A percentile compares a stretch with the other conserved stretches of the same genome.
phyloP scores from a whole-genome alignment of 306 rosid species.

The Lupinus albus region DNA sequence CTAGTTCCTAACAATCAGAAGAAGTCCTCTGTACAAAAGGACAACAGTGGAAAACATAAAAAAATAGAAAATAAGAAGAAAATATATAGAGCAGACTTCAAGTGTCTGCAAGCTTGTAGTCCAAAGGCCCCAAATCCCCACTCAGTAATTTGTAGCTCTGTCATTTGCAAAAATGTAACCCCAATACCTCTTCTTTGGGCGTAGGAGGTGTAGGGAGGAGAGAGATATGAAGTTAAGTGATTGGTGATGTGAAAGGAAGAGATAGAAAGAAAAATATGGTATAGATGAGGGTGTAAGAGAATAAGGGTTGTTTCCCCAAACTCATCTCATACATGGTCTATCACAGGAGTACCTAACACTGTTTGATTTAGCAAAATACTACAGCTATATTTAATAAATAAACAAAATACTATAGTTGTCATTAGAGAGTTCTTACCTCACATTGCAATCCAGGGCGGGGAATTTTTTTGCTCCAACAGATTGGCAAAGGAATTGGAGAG shows the following conservation, averaged over 20 bases:
- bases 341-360: no score
- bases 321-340: no score
- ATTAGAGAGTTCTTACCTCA: not conserved
- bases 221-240: no score
- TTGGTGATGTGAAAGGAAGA: no score
- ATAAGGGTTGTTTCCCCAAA: not conserved
- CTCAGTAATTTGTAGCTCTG: not conserved
- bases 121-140: not conserved
- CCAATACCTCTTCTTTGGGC: no score
- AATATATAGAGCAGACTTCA: no score
- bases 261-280: no score
- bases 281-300: no score
- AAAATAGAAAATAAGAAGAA: not conserved
- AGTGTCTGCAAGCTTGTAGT: no score
- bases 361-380: not conserved
- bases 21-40: not conserved
- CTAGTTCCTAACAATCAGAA: not conserved
- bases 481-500: not conserved
- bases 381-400: no score
- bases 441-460: no score
- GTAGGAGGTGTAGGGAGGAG: no score
- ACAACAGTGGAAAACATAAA: not conserved
- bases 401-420: not conserved
- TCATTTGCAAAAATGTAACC: not conserved
- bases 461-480: not conserved